Base-by-base conservation (phyloP, 2,329 filamentous ascomycete species). In the Colletotrichum siamense region DNA sequence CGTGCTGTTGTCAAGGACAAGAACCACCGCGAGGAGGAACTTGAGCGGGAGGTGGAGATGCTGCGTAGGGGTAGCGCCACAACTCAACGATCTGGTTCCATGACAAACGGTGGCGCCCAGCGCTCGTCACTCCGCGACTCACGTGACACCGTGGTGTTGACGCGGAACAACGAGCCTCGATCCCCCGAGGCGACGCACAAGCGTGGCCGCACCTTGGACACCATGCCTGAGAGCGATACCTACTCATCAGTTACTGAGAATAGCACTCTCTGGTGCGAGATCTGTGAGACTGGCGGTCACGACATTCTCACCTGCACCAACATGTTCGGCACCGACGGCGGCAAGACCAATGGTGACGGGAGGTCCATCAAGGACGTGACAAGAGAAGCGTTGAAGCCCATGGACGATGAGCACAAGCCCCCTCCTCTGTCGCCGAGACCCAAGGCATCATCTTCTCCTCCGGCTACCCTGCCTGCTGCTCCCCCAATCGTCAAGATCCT, bases 271-370 rank as follows among this genome's bases (percentile, higher is more conserved):
- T 98, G 95, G 94, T 99, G 96, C 85, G 97, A 99, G 86, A 97
- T 99, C 77, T 99, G 96, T 86, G 96, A 98, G 87, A 95, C 95
- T 39, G 91, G 92, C 63, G 96, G 96, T 18, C 96, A 99, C 82
- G 96, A 99, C 81, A 98, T 99, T 77, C 88, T 99, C 73, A 98
- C 95, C 26, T 99, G 96, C 89, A 96, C 95, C 69, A 96, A 95
- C 84, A 97, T 98, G 93, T 96, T 95, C 84, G 92, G 90, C 4
- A 82, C 87, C 9, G 87, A 87, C 30, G 82, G 84, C 39, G 79
- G 79, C 68, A 85, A 86, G 80, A 79, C 79, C 76, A 81, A 82
- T 57, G 81, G 78, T 71, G 82, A 84, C 15, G 28, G 32, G 49
- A 80, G 78, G 57, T 83, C 82, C 5, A 82, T 82, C 77, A 86